Percentiles rank a stretch among this genome's conserved stretches.
Conservation (phyloP, 805 yeast genomes). For the Priceomyces carsonii region DNA sequence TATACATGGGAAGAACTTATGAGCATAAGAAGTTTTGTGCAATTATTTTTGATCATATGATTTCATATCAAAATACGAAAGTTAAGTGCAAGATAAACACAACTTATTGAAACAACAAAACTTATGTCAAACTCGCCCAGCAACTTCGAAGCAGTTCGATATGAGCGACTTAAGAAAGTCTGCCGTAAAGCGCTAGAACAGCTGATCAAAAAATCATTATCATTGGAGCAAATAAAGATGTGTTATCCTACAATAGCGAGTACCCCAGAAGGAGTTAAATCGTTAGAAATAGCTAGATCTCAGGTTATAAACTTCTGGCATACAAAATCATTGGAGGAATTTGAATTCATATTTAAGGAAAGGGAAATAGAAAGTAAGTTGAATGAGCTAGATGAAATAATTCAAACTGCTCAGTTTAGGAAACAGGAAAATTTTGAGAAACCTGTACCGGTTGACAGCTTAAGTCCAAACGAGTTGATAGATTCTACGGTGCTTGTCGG, state of each 20-base stretch:
- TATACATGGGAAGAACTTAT: no score
- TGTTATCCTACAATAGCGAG: conserved; percentile 57
- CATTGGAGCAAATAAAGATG: conserved; percentile 48
- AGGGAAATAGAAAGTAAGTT: conserved; percentile 43
- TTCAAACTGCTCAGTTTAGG: conserved; percentile 40
- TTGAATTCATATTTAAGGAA: conserved; percentile 54
- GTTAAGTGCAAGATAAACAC: no score
- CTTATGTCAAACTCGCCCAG: no score
- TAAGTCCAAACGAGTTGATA: conserved; percentile 32
- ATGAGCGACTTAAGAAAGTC: conserved; percentile 49
- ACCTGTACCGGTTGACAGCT: conserved; percentile 29
- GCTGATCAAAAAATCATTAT: conserved; percentile 48
- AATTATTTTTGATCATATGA: neutral
- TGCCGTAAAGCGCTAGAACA: conserved; percentile 56
- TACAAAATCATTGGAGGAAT: conserved; percentile 50
- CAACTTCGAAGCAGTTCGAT: conserved; percentile 38
- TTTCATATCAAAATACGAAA: no score
- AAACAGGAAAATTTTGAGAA: conserved; percentile 13
- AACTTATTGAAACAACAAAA: no score
- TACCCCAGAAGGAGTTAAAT: conserved; percentile 45
- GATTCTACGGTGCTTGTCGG: conserved; percentile 26
- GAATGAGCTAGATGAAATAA: conserved; percentile 49
- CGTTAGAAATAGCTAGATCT: conserved; percentile 48
- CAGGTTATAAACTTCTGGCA: conserved; percentile 57
- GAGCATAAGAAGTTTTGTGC: no score